Evolutionary conservation across 129 eudicot species (phyloP), one percentile per base, ranked within the genome.

Genomic region (Dittrichia graveolens): DNA sequence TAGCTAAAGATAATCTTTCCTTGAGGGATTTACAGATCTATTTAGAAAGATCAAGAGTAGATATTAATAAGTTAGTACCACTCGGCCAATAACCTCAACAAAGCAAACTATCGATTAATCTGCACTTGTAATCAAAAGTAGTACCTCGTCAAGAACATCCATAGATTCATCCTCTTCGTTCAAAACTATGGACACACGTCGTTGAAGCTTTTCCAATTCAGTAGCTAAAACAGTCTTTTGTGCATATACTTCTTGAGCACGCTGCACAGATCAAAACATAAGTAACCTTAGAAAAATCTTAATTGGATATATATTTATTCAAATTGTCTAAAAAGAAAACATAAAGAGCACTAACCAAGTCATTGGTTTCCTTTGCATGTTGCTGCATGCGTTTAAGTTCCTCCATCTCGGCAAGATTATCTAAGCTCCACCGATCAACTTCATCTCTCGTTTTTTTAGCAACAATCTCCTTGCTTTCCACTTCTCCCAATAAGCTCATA

Each of bases 331-430:
- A 6, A 6, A 61, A 39, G 3, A 61, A 8, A 61, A 4, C 11
- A 61, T 3, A 5, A 74, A 19, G 4, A 66, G 19, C 16, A 35
- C 66, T 16, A 78, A 91, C 97, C 97, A 81, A 81, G 73, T 80
- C 88, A 72, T 91, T 91, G 71, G 89, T 87, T 75, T 85, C 92
- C 69, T 81, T 85, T 44, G 92, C 95, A 31, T n/a, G 83, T 65
- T 80, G 87, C 15, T 83, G 71, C 71, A 77, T 72, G 70, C 48
- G 59, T 67, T 78, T 85, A 13, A 88, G 81, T 39, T 83, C 85
- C 11, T 88, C 88, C 62, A 83, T 86, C 74, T 73, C 69, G 3
- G 61, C 57, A 44, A 76, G 72, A 19, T 69, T 69, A 45, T 77
- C 75, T 3, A 59, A 39, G 49, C 92, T 86, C 41, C 89, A 87